Conservation (phyloP, 2,329 filamentous ascomycete genomes). For the Huntiella savannae region DNA sequence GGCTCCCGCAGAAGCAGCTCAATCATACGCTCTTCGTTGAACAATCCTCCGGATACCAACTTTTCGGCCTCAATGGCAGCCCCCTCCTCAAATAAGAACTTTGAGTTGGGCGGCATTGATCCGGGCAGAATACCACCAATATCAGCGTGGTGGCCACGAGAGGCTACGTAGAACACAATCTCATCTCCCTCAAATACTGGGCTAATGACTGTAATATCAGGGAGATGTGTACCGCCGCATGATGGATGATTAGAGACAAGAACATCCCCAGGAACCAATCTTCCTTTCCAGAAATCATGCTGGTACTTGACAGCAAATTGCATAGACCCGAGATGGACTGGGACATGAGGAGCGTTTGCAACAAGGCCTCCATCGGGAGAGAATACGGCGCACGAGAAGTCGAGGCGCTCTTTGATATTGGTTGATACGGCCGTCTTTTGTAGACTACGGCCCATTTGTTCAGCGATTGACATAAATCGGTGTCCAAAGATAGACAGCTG, state of each 20-base stretch:
- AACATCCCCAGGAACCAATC: conserved; percentile 59
- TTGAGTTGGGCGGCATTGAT: conserved; percentile 60
- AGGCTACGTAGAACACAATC: conserved; percentile 68
- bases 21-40: conserved; percentile 58
- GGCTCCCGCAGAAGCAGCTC: conserved; percentile 57
- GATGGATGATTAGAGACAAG: conserved; percentile 71
- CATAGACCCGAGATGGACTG: conserved; percentile 68
- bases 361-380: conserved; percentile 57
- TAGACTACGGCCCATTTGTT: conserved; percentile 63
- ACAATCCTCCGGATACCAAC: conserved; percentile 55
- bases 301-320: conserved; percentile 63
- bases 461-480: conserved; percentile 70
- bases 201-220: conserved; percentile 65
- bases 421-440: conserved; percentile 68
- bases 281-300: conserved; percentile 60
- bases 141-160: conserved; percentile 66
- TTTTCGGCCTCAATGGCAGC: conserved; percentile 46
- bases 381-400: conserved; percentile 69
- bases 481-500: conserved; percentile 65
- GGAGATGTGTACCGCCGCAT: conserved; percentile 65
- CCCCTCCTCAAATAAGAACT: conserved; percentile 43
- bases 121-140: conserved; percentile 67
- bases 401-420: conserved; percentile 65
- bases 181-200: conserved; percentile 49
- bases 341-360: conserved; percentile 61